Base-by-base conservation (phyloP, 352 stramenopile species). In the Pythium rishiriense region DNA sequence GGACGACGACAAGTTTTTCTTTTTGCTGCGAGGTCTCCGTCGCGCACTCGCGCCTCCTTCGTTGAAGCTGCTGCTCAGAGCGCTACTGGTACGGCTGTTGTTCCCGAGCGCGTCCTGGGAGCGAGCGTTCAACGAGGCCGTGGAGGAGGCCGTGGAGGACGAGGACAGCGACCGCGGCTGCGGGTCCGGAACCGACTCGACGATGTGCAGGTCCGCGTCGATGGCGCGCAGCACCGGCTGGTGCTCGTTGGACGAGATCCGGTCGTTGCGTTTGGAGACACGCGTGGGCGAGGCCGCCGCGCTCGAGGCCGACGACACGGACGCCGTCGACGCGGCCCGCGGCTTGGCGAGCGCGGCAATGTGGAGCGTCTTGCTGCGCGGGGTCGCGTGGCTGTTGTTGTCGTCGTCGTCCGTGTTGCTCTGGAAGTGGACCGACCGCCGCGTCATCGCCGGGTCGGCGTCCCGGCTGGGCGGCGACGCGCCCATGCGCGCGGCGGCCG, bases 1-100 rank as follows among this genome's bases (percentile, higher is more conserved):
- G 24, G 54, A 71, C 46, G 53, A 39, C n/a, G 60, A 68, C 49
- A 68, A 43, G 51, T 39, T 66, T 46, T 66, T 67, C 45, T 67
- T 67, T 45, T 63, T 67, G 35, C 33, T 50, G 25, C 64, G 56
- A 4, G 64, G 56, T 24, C 64, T 58, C 22, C 58, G 64, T 26
- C 64, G 58, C 19, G 57, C 25, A 19, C 58, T 65, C 19, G 26
- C 39, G 35, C 29, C 47, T 19, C 29, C 26, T 6, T 17, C 39
- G 26, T 24, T 59, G n/a, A 19, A 42, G 33, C 42, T 67, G 29
- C 39, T 67, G 25, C 37, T 37, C 12, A 53, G 11, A 42, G 8
- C 33, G 7, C 25, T 9, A n/a, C 14, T 17, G 37, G 37, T 35
- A 22, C 26, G 26, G 37, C 19, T 46, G 37, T 28, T 39, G 21